phyloP scores from a whole-genome alignment of 179 eudicot species.

The Beta macrorhiza region DNA sequence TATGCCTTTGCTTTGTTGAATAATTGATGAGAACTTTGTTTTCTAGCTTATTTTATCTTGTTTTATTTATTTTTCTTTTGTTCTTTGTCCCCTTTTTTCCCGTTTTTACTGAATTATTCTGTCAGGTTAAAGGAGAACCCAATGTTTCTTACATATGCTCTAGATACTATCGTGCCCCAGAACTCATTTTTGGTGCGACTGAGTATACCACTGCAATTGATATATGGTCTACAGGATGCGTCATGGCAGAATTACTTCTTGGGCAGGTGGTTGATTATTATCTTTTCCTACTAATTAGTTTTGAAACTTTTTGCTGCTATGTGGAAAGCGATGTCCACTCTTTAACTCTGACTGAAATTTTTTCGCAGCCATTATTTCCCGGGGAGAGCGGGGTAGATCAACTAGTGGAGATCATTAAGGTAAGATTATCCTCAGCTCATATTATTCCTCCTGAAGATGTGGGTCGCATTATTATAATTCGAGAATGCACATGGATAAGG shows the following conservation, averaged over 20 bases:
- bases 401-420: slow-evolving; percentile 93
- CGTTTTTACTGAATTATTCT: slow-evolving; percentile 14
- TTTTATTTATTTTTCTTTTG: not conserved
- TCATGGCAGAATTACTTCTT: slow-evolving; percentile 95
- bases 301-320: not conserved
- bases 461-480: not conserved
- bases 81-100: not conserved
- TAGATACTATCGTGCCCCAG: slow-evolving; percentile 94
- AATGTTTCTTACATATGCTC: slow-evolving; percentile 94
- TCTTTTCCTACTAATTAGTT: not conserved
- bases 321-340: slow-evolving; percentile 2
- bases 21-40: slow-evolving; percentile 1
- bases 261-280: slow-evolving; percentile 61
- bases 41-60: slow-evolving; percentile 4
- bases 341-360: slow-evolving; percentile 16
- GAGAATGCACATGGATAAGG: not conserved
- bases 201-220: slow-evolving; percentile 93
- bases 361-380: slow-evolving; percentile 83
- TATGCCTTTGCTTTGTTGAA: slow-evolving; percentile 32
- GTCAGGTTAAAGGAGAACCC: slow-evolving; percentile 92
- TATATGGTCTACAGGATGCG: slow-evolving; percentile 97
- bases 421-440: slow-evolving; percentile 25
- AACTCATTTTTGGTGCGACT: slow-evolving; percentile 91
- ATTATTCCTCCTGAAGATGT: not conserved
- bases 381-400: slow-evolving; percentile 99